Evolutionary conservation across 257 asterid genomes (phyloP).

Genomic region (Nicotiana sylvestris): DNA sequence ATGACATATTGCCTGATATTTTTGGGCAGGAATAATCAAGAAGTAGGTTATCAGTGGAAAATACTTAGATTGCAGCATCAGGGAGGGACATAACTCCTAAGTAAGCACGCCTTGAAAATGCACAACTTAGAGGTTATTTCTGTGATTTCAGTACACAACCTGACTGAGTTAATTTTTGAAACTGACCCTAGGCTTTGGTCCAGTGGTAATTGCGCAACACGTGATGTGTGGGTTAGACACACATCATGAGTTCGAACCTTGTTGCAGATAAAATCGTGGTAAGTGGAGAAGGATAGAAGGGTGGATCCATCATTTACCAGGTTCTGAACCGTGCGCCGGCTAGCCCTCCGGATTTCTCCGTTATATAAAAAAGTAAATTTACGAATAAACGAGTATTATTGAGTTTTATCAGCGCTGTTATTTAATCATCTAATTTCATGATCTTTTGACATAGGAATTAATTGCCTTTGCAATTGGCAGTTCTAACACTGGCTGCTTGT

Average conservation of each 20-base stretch:
- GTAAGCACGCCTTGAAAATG: not conserved
- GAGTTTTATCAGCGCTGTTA: not conserved
- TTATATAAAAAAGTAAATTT: not conserved
- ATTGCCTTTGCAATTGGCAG: not conserved
- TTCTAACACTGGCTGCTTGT: not conserved
- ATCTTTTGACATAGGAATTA: not conserved
- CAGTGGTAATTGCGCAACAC: not conserved
- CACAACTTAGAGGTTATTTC: not conserved
- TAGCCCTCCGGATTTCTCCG: not conserved
- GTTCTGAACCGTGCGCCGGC: not conserved
- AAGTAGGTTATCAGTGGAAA: not conserved
- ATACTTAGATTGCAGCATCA: not conserved
- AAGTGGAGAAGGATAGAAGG: not conserved
- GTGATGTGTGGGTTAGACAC: not conserved
- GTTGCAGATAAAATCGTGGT: not conserved
- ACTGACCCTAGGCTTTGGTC: not conserved
- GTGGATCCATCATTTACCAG: not conserved
- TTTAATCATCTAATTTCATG: not conserved
- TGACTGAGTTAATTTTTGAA: not conserved
- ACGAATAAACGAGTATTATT: not conserved
- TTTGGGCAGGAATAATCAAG: not conserved
- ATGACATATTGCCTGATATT: not conserved
- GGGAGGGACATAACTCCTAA: not conserved
- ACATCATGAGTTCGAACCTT: not conserved
- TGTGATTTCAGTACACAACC: not conserved